phyloP scores from a whole-genome alignment of 441 rosid genomes.

The Eugenia klotzschiana region DNA sequence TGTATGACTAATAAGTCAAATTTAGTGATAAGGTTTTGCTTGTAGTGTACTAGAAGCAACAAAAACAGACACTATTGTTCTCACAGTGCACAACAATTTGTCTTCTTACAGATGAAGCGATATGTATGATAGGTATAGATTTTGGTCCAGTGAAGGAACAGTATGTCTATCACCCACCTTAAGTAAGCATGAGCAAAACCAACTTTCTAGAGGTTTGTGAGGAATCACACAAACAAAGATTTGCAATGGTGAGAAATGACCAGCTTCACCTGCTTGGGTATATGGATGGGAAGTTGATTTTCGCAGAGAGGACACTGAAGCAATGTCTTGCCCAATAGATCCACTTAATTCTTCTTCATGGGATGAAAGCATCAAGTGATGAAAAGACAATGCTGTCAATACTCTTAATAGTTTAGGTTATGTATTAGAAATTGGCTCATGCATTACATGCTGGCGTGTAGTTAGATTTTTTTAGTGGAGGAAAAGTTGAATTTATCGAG shows the following conservation, averaged over 20 bases:
- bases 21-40: neutral
- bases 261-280: neutral
- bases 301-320: neutral
- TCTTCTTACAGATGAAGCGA: neutral
- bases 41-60: neutral
- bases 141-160: neutral
- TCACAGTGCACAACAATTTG: neutral
- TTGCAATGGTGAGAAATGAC: neutral
- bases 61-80: neutral
- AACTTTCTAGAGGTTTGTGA: neutral
- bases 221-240: neutral
- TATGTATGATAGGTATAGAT: neutral
- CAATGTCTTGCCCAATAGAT: neutral
- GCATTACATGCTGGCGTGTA: neutral
- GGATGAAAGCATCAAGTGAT: neutral
- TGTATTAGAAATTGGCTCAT: neutral
- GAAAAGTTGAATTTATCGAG: neutral
- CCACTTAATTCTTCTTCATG: neutral
- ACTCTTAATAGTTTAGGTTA: neutral
- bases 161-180: neutral
- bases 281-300: neutral
- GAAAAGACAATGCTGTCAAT: neutral
- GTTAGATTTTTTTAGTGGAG: neutral
- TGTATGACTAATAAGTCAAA: neutral
- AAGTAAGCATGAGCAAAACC: neutral